phyloP scores from a whole-genome alignment of 2,329 filamentous ascomycete species.

The Fusarium phyllophilum region DNA sequence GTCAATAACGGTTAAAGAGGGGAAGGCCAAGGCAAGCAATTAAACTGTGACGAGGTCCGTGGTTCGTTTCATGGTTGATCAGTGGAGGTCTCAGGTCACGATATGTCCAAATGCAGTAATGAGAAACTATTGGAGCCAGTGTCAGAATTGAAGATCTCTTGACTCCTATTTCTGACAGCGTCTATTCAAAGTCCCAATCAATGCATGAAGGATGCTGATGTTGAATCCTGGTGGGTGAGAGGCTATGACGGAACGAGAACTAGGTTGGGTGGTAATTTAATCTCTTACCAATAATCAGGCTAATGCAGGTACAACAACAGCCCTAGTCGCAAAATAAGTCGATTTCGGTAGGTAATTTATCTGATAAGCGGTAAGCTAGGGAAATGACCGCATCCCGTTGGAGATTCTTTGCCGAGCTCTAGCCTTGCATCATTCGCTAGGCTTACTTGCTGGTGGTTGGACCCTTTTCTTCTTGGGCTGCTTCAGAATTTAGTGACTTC shows the following conservation, averaged over 20 bases:
- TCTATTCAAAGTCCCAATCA: neutral
- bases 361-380: constrained; percentile 23
- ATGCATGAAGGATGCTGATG: neutral
- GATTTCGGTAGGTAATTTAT: constrained; percentile 28
- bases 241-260: constrained; percentile 5
- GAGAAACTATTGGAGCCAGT: constrained; percentile 11
- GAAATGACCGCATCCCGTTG: constrained; percentile 26
- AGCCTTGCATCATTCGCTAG: constrained; percentile 15
- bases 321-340: constrained; percentile 21
- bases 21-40: constrained; percentile 34
- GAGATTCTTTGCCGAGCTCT: neutral
- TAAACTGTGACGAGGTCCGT: constrained; percentile 29
- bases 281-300: constrained; percentile 21
- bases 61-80: constrained; percentile 24
- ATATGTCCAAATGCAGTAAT: neutral
- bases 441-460: constrained; percentile 8
- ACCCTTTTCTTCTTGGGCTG: constrained; percentile 19
- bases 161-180: constrained; percentile 9
- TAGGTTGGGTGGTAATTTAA: constrained; percentile 26
- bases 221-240: neutral
- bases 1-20: constrained; percentile 35
- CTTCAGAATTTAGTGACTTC: neutral
- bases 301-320: constrained; percentile 35
- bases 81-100: constrained; percentile 21
- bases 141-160: constrained; percentile 18